phyloP scores from a whole-genome alignment of 2,329 filamentous ascomycete genomes.

The Nothophaeocryptopus gaeumannii region DNA sequence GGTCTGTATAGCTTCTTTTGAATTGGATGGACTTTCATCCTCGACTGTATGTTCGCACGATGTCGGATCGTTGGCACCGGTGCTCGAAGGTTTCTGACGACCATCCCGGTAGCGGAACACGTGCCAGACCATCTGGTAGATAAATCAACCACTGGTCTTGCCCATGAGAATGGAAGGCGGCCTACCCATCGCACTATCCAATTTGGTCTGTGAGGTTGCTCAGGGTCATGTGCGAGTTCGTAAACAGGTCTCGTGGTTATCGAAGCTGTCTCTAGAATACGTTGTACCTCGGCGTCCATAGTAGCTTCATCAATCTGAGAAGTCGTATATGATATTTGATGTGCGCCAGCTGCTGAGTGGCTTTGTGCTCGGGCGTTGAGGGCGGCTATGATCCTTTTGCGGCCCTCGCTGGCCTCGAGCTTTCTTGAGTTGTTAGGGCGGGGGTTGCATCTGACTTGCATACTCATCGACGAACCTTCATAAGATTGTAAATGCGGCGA shows the following conservation, averaged over 20 bases:
- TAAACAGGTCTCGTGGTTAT: constrained; percentile 39
- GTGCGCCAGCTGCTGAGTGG: background rate
- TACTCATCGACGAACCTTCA: constrained; percentile 36
- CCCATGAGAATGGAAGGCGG: background rate
- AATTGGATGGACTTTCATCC: no score
- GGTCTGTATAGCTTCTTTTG: background rate
- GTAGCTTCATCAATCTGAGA: constrained; percentile 24
- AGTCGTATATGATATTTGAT: constrained; percentile 11
- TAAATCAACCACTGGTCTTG: constrained; percentile 38
- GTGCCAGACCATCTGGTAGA: constrained; percentile 49
- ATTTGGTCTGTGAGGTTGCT: constrained; percentile 40
- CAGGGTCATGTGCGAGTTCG: constrained; percentile 38
- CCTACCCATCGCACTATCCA: constrained; percentile 39
- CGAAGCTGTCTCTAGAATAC: constrained; percentile 27
- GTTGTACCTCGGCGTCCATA: constrained; percentile 16
- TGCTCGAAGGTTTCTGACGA: constrained; percentile 23
- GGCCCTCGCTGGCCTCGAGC: constrained; percentile 41
- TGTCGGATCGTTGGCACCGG: background rate
- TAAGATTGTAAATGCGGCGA: constrained; percentile 38
- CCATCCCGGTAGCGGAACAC: constrained; percentile 46
- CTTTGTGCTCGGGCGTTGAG: constrained; percentile 12
- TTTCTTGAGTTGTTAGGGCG: constrained; percentile 16
- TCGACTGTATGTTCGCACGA: no score
- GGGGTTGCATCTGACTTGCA: background rate
- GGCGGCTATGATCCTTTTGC: constrained; percentile 39